phyloP scores from a whole-genome alignment of 768 basidiomycete genomes.

The Boletus barrowsii region DNA sequence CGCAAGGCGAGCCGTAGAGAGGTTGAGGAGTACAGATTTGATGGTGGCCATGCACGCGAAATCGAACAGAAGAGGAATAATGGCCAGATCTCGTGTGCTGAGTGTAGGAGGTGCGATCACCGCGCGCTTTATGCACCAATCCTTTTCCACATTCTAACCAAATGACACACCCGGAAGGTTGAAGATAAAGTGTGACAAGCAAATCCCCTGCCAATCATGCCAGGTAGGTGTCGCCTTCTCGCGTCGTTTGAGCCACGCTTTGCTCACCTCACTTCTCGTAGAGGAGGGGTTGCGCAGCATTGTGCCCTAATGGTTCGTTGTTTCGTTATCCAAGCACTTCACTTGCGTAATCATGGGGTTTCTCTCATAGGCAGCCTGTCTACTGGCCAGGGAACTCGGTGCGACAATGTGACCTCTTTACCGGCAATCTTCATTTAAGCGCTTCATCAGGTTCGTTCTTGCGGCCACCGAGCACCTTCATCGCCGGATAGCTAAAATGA shows the following conservation, averaged over 20 bases:
- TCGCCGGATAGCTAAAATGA: slow-evolving; percentile 50
- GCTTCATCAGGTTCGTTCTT: slow-evolving; percentile 46
- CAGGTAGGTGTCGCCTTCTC: slow-evolving; percentile 40
- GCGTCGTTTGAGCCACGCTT: background rate
- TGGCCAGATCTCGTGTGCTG: slow-evolving; percentile 77
- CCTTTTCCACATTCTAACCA: slow-evolving; percentile 23
- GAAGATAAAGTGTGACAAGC: slow-evolving; percentile 82
- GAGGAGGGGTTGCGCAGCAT: slow-evolving; percentile 63
- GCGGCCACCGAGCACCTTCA: slow-evolving; percentile 68
- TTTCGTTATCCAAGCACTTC: slow-evolving; percentile 1
- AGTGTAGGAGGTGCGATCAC: slow-evolving; percentile 75
- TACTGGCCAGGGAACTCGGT: slow-evolving; percentile 78
- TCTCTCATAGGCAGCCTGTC: slow-evolving; percentile 57
- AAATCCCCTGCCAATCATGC: slow-evolving; percentile 76
- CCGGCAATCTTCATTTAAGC: slow-evolving; percentile 8
- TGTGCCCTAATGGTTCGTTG: slow-evolving; percentile 67
- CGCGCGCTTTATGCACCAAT: slow-evolving; percentile 33
- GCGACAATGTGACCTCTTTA: slow-evolving; percentile 9
- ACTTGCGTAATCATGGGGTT: background rate
- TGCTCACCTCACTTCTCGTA: slow-evolving; percentile 22
- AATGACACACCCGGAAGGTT: slow-evolving; percentile 42
- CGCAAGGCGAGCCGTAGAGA: slow-evolving; percentile 50
- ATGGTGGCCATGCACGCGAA: slow-evolving; percentile 57
- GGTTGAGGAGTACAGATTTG: slow-evolving; percentile 47
- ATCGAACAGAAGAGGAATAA: slow-evolving; percentile 71